Evolutionary conservation across 345 rosid genomes (phyloP).

Genomic region (Dovyalis caffra): DNA sequence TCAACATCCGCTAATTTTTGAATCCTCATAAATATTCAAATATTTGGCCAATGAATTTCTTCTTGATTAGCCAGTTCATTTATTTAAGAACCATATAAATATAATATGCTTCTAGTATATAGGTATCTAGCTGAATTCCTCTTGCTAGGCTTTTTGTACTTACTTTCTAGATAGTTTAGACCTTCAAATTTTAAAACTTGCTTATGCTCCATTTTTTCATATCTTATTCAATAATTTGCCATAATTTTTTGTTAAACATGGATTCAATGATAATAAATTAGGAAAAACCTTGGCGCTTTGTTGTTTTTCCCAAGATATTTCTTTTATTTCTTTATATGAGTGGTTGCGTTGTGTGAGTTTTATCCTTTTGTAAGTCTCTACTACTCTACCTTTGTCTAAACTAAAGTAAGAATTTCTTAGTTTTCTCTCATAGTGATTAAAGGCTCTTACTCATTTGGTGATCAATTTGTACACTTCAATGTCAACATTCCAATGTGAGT

Average conservation of each 20-base stretch:
- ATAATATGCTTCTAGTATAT: too few species aligned
- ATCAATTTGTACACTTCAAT: constrained; percentile 91
- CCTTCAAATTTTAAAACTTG: not conserved
- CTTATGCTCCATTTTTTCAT: not conserved
- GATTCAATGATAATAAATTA: not conserved
- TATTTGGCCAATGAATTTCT: too few species aligned
- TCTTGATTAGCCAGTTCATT: too few species aligned
- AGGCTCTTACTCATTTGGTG: constrained; percentile 65
- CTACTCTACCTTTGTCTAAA: not conserved
- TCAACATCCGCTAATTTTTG: too few species aligned
- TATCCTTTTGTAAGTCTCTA: not conserved
- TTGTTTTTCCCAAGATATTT: not conserved
- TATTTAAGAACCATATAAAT: too few species aligned
- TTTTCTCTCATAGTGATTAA: constrained; percentile 57
- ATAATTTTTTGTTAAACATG: not conserved
- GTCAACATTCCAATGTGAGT: constrained; percentile 87
- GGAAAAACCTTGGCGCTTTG: not conserved
- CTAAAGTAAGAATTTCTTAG: not conserved
- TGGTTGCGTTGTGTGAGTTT: not conserved
- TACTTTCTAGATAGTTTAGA: not conserved
- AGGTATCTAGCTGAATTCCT: constrained; percentile 1
- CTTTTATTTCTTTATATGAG: not conserved
- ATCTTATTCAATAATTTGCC: not conserved
- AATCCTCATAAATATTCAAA: too few species aligned
- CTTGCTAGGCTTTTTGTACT: not conserved